A percentile compares a stretch with the other conserved stretches of the same genome.
phyloP scores from a whole-genome alignment of 2,329 filamentous ascomycete species.

The Graphilbum ipis-grandicollis region DNA sequence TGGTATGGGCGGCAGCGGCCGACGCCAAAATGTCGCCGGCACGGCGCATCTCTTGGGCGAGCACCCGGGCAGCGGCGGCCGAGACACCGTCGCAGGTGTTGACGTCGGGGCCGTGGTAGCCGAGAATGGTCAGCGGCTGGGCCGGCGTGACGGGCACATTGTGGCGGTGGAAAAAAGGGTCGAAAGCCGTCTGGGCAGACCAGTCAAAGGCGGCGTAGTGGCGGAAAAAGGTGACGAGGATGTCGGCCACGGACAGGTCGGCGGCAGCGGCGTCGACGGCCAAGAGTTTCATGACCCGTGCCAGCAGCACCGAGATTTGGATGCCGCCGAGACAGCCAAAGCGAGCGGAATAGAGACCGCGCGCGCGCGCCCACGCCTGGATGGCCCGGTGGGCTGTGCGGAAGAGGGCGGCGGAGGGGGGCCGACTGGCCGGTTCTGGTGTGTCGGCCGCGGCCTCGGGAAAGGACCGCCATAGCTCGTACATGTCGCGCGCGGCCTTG shows the following conservation, averaged over 20 bases:
- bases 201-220: slow-evolving; percentile 47
- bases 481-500: slow-evolving; percentile 45
- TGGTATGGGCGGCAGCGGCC: slow-evolving; percentile 6
- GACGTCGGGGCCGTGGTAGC: slow-evolving; percentile 41
- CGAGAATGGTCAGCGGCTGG: slow-evolving; percentile 46
- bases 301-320: slow-evolving; percentile 44
- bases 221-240: slow-evolving; percentile 42
- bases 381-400: slow-evolving; percentile 37
- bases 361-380: slow-evolving; percentile 41
- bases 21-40: slow-evolving; percentile 23
- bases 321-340: slow-evolving; percentile 51
- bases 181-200: slow-evolving; percentile 33
- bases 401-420: not conserved
- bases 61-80: slow-evolving; percentile 28
- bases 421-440: no score
- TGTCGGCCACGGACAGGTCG: slow-evolving; percentile 22
- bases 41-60: slow-evolving; percentile 32
- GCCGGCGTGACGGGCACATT: slow-evolving; percentile 35
- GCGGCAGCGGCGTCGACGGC: not conserved
- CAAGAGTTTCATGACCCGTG: slow-evolving; percentile 40
- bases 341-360: slow-evolving; percentile 45
- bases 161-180: slow-evolving; percentile 38
- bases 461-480: slow-evolving; percentile 40
- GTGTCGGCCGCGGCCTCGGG: no score
- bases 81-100: slow-evolving; percentile 42